Percentiles rank a stretch among this genome's conserved stretches.
Evolutionary conservation across 257 asterid genomes (phyloP).

Genomic region (Penstemon barbatus): DNA sequence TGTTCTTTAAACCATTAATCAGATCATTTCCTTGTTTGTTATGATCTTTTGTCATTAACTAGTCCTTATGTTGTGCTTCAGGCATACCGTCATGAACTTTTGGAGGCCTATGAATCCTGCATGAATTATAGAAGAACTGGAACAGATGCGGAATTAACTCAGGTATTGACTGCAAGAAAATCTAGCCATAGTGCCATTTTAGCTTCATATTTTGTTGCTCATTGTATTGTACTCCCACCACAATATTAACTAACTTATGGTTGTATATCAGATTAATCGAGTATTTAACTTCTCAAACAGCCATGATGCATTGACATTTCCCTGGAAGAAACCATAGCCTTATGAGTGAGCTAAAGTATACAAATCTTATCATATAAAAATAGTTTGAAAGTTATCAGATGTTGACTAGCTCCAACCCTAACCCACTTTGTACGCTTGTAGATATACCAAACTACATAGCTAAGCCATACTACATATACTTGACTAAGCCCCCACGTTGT

Average conservation of each 20-base stretch:
- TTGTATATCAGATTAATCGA: not conserved
- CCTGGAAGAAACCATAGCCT: not conserved
- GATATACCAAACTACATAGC: not conserved
- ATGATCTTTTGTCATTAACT: slow-evolving; percentile 12
- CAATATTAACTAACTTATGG: not conserved
- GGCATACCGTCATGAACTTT: slow-evolving; percentile 83
- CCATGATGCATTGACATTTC: not conserved
- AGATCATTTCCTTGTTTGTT: slow-evolving; percentile 10
- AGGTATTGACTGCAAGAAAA: slow-evolving; percentile 52
- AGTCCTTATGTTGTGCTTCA: slow-evolving; percentile 33
- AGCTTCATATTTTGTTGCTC: not conserved
- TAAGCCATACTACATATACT: not conserved
- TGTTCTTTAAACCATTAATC: too few relatives aligned
- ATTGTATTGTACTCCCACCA: not conserved
- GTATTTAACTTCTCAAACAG: too few relatives aligned
- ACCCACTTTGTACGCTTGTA: not conserved
- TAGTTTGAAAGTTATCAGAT: not conserved
- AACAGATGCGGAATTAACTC: slow-evolving; percentile 93
- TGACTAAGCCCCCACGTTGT: not conserved
- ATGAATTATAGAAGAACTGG: slow-evolving; percentile 78
- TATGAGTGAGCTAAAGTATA: not conserved
- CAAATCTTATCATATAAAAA: not conserved
- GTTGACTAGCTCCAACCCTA: not conserved
- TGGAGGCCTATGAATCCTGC: slow-evolving; percentile 95
- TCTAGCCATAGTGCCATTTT: not conserved